These are phyloP conservation scores for Platanthera zijinensis DNA, from an alignment of 106 monocot genomes.

Conservation along the genomic window DNA sequence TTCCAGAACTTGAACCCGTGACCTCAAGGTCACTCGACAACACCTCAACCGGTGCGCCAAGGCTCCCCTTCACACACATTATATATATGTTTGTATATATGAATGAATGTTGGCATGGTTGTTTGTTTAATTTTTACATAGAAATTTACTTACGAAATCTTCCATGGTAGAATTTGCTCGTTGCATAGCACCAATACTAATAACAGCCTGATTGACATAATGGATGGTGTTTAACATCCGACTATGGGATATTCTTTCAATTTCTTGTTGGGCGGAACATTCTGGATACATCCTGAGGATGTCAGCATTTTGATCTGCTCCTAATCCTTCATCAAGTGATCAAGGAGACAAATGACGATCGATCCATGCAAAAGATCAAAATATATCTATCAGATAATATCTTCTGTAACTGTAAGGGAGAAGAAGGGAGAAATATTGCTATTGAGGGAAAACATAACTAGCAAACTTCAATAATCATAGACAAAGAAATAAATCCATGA, in stretches of 20 bases:
- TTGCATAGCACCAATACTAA: constrained; percentile 61
- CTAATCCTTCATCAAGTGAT: background rate
- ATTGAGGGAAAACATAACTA: background rate
- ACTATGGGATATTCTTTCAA: constrained; percentile 4
- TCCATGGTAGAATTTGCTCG: constrained; percentile 84
- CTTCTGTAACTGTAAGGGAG: background rate
- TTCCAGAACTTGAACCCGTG: too few relatives aligned
- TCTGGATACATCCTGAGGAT: constrained; percentile 10
- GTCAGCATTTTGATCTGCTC: constrained; percentile 24
- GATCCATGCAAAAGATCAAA: background rate
- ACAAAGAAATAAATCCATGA: background rate
- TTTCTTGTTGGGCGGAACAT: constrained; percentile 8
- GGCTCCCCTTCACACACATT: too few relatives aligned
- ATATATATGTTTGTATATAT: background rate
- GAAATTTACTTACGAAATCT: constrained; percentile 66
- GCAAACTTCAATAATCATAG: constrained; percentile 3
- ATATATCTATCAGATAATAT: background rate
- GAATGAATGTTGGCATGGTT: background rate
- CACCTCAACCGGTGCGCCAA: too few relatives aligned
- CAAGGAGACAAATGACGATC: background rate
- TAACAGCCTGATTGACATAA: constrained; percentile 14
- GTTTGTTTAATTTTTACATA: background rate
- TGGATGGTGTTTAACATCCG: background rate
- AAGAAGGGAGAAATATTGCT: background rate
- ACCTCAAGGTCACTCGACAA: too few relatives aligned